A percentile compares a stretch with the other conserved stretches of the same genome.
These are phyloP conservation scores for Geotrichum bryndzae DNA, from an alignment of 1,139 yeast species.

Conservation along the genomic window DNA sequence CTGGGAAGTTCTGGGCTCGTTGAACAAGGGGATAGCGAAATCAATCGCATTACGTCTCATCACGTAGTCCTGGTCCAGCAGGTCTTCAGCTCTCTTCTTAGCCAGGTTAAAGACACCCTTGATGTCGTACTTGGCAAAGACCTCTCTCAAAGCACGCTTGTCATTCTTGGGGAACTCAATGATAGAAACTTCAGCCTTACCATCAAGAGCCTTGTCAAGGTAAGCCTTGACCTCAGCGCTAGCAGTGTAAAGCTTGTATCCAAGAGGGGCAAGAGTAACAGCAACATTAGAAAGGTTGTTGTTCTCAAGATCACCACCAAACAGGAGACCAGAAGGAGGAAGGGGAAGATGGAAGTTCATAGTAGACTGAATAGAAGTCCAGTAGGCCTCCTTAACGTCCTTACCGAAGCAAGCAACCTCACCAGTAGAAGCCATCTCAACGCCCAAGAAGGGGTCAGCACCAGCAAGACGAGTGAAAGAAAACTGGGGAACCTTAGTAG, in stretches of 20 bases:
- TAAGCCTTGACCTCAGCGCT: constrained; percentile 65
- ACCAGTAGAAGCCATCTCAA: constrained; percentile 98
- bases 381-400: constrained; percentile 82
- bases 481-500: constrained; percentile 96
- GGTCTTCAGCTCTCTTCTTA: constrained; percentile 74
- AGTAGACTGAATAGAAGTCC: constrained; percentile 95
- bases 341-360: constrained; percentile 93
- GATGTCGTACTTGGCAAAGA: constrained; percentile 79
- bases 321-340: constrained; percentile 82
- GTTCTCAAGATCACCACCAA: constrained; percentile 85
- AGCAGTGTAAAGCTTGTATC: constrained; percentile 78
- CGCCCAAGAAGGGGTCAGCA: constrained; percentile 97
- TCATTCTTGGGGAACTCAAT: constrained; percentile 90
- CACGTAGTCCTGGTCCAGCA: constrained; percentile 84
- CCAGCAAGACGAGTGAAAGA: constrained; percentile 97
- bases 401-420: constrained; percentile 95
- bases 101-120: constrained; percentile 90
- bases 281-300: constrained; percentile 72
- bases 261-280: constrained; percentile 58
- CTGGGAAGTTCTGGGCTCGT: constrained; percentile 88
- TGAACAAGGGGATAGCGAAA: constrained; percentile 91
- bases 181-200: constrained; percentile 41
- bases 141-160: constrained; percentile 87
- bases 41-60: constrained; percentile 99
- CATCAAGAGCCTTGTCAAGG: constrained; percentile 43